Evolutionary conservation across 2,329 filamentous ascomycete species (phyloP).

Genomic region (Fusarium praegraminearum): DNA sequence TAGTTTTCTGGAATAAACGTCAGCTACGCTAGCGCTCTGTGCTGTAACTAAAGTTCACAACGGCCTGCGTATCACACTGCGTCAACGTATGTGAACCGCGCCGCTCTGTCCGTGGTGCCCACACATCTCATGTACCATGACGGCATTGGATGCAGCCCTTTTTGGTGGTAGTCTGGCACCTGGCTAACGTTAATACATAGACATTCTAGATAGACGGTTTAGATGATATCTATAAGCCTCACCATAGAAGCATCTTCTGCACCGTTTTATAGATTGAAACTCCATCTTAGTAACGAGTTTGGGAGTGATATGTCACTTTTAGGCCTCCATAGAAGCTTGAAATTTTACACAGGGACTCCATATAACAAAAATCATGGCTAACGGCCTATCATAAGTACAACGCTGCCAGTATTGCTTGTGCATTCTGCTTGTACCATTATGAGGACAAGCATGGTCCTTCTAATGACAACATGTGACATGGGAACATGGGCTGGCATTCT

Average conservation of each 20-base stretch:
- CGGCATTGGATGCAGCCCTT: slow-evolving; percentile 31
- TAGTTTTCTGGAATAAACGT: slow-evolving; percentile 43
- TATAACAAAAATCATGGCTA: background rate
- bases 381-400: background rate
- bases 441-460: background rate
- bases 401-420: background rate
- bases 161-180: slow-evolving; percentile 15
- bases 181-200: background rate
- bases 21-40: slow-evolving; percentile 31
- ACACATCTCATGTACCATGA: slow-evolving; percentile 41
- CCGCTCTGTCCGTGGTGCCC: slow-evolving; percentile 40
- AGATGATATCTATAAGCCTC: background rate
- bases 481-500: background rate
- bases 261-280: background rate
- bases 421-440: background rate
- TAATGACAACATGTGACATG: background rate
- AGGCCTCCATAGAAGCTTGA: background rate
- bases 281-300: background rate
- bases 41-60: slow-evolving; percentile 15
- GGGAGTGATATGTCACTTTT: too few relatives aligned
- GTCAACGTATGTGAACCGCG: slow-evolving; percentile 28
- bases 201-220: slow-evolving; percentile 25
- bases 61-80: slow-evolving; percentile 20
- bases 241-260: background rate
- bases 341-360: background rate